Conservation (phyloP, 208 protist genomes). For the Borovskyia barvae region DNA sequence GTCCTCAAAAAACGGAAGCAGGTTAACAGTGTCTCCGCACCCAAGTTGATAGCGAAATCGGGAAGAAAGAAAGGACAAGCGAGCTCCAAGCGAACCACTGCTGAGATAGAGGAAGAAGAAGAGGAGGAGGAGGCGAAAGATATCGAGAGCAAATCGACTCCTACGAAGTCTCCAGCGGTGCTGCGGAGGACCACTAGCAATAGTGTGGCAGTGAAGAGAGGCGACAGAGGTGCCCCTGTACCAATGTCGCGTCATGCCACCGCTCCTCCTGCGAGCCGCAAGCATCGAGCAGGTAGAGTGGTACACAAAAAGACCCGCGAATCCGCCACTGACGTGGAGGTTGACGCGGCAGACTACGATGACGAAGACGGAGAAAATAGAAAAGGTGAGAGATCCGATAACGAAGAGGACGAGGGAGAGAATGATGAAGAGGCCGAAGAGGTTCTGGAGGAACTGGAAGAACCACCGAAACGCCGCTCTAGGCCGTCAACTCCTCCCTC, state of each 20-base stretch:
- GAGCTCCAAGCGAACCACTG: not conserved
- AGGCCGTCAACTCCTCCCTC: too few species aligned
- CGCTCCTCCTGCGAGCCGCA: too few species aligned
- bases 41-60: not conserved
- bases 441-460: constrained; percentile 15
- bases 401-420: constrained; percentile 11
- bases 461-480: too few species aligned
- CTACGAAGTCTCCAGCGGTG: not conserved
- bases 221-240: too few species aligned
- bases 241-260: too few species aligned
- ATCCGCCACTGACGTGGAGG: constrained; percentile 1
- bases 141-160: constrained; percentile 19
- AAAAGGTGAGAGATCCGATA: constrained; percentile 3
- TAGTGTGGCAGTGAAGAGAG: too few species aligned
- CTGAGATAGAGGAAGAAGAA: not conserved
- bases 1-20: not conserved
- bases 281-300: too few species aligned
- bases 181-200: too few species aligned
- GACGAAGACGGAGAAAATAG: constrained; percentile 18
- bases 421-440: constrained; percentile 5
- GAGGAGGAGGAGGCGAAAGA: constrained; percentile 9
- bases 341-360: constrained; percentile 1
- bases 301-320: not conserved
- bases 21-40: too few species aligned
- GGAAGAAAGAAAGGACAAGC: not conserved